phyloP scores from a whole-genome alignment of 345 rosid genomes.

The Cochlearia excelsa region DNA sequence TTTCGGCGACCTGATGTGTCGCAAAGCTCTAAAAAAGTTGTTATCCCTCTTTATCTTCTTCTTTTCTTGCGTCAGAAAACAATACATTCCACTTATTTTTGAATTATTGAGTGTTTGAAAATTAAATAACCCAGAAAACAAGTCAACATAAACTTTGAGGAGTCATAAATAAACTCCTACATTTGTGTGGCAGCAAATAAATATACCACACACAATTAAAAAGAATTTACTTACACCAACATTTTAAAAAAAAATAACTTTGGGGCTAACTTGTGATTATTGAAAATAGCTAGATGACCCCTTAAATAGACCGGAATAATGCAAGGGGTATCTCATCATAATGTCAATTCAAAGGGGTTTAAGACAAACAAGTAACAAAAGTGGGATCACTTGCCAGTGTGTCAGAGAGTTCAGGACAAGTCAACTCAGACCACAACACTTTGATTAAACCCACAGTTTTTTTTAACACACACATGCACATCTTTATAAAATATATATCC shows the following conservation, averaged over 20 bases:
- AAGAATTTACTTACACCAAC: conserved; percentile 2
- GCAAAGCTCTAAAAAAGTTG: too few relatives aligned
- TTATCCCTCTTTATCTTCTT: too few relatives aligned
- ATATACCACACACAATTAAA: not conserved
- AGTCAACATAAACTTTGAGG: too few relatives aligned
- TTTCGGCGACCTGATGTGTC: too few relatives aligned
- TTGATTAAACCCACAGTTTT: conserved; percentile 28
- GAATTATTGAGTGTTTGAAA: too few relatives aligned
- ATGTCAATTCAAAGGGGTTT: conserved; percentile 12
- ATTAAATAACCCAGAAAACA: too few relatives aligned
- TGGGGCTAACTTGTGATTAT: conserved; percentile 15
- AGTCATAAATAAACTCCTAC: too few relatives aligned
- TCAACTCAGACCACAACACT: conserved; percentile 28
- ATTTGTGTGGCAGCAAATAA: too few relatives aligned
- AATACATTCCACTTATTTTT: too few relatives aligned
- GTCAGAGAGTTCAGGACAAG: conserved; percentile 23
- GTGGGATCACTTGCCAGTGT: conserved; percentile 39
- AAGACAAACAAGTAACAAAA: not conserved
- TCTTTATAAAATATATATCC: conserved; percentile 28
- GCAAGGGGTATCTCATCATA: conserved; percentile 28
- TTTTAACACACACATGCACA: conserved; percentile 14
- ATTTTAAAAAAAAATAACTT: not conserved
- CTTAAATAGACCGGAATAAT: conserved; percentile 28
- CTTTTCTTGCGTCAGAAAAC: too few relatives aligned
- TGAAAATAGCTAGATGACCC: conserved; percentile 26